Percentiles rank a stretch among this genome's conserved stretches.
phyloP scores from a whole-genome alignment of 306 rosid species.

The Purshia tridentata region DNA sequence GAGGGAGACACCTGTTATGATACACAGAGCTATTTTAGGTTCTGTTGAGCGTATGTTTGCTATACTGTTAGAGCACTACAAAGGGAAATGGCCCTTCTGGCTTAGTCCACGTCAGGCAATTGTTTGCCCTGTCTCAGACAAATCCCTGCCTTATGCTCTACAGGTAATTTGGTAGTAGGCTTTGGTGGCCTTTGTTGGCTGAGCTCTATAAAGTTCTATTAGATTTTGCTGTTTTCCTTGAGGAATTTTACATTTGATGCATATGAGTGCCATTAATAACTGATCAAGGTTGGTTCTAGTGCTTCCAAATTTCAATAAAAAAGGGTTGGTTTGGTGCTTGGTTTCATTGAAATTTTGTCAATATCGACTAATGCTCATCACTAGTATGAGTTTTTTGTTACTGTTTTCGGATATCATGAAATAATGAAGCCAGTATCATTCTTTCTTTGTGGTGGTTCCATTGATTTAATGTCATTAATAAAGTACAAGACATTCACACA shows the following conservation, averaged over 20 bases:
- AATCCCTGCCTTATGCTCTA: slow-evolving; percentile 72
- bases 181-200: slow-evolving; percentile 5
- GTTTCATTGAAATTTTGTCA: no score
- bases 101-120: slow-evolving; percentile 97
- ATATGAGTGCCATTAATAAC: background rate
- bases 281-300: no score
- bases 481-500: no score
- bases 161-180: slow-evolving; percentile 43
- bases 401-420: no score
- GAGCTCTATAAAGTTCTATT: background rate
- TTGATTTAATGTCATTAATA: no score
- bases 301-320: no score
- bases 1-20: slow-evolving; percentile 91
- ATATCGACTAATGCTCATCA: no score
- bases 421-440: no score
- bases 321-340: no score
- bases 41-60: slow-evolving; percentile 97
- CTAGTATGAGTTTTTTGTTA: no score
- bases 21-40: slow-evolving; percentile 90
- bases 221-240: background rate
- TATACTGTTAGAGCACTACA: slow-evolving; percentile 85
- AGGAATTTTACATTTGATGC: background rate
- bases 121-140: slow-evolving; percentile 89
- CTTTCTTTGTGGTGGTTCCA: no score
- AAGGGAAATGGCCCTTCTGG: slow-evolving; percentile 99